These are phyloP conservation scores for Melanogaster broomeanus DNA, from an alignment of 768 basidiomycete species.

Conservation along the genomic window DNA sequence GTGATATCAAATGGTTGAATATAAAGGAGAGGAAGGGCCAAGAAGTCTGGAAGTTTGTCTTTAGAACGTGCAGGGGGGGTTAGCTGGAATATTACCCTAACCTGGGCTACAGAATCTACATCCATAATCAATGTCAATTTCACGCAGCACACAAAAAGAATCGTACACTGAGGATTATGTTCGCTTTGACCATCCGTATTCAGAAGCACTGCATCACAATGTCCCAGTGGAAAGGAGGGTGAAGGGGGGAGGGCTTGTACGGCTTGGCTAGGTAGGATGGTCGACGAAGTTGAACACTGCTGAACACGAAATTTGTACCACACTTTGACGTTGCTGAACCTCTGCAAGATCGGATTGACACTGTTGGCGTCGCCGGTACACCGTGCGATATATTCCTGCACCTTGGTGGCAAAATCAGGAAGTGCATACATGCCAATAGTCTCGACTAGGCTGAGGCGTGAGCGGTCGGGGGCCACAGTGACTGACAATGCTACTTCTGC, in stretches of 20 bases:
- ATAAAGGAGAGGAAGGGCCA: background rate
- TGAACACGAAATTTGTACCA: conserved; percentile 25
- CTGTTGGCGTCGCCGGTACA: too few relatives aligned
- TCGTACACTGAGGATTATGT: too few relatives aligned
- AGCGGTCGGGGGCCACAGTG: background rate
- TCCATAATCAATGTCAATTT: background rate
- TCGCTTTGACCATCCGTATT: too few relatives aligned
- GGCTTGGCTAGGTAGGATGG: conserved; percentile 16
- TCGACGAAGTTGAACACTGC: conserved; percentile 18
- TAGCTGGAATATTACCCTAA: conserved; percentile 14
- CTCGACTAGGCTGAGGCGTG: background rate
- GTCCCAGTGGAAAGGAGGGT: conserved; percentile 17
- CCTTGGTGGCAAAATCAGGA: conserved; percentile 19
- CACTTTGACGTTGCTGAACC: too few relatives aligned
- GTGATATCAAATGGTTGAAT: background rate
- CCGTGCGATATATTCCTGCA: too few relatives aligned
- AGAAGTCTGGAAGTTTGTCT: background rate
- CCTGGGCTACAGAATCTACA: conserved; percentile 10
- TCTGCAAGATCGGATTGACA: too few relatives aligned
- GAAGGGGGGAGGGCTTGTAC: conserved; percentile 22
- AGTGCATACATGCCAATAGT: conserved; percentile 14
- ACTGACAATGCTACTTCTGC: background rate
- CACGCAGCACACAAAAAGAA: background rate
- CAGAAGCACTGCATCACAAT: conserved; percentile 15
- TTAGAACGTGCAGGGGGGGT: background rate